These are phyloP conservation scores for Rhizopus arrhizus DNA, from an alignment of 371 early-diverging fungal genomes.

Conservation along the genomic window DNA sequence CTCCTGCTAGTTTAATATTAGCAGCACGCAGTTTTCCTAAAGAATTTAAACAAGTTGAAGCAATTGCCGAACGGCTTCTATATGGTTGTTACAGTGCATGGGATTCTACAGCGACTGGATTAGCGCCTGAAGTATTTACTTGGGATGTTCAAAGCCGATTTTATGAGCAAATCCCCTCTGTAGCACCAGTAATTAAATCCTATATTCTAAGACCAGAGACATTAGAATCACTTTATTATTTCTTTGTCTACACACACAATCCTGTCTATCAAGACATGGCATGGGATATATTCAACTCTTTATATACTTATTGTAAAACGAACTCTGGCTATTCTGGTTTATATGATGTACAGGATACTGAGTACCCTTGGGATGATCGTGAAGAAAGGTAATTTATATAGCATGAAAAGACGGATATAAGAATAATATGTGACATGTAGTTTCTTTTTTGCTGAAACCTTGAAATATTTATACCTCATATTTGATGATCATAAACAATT, in stretches of 20 bases:
- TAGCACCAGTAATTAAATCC: slow-evolving; percentile 27
- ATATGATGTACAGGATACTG: slow-evolving; percentile 30
- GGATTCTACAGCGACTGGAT: slow-evolving; percentile 40
- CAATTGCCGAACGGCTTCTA: slow-evolving; percentile 33
- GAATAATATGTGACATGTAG: slow-evolving; percentile 26
- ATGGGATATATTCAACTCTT: slow-evolving; percentile 66
- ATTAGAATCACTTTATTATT: slow-evolving; percentile 72
- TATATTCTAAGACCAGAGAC: slow-evolving; percentile 67
- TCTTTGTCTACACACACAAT: slow-evolving; percentile 73
- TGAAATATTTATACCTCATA: slow-evolving; percentile 91
- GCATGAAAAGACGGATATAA: not conserved
- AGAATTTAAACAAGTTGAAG: slow-evolving; percentile 29
- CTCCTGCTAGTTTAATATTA: slow-evolving; percentile 41
- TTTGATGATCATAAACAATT: slow-evolving; percentile 66
- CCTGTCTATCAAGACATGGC: slow-evolving; percentile 71
- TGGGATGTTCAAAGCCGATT: slow-evolving; percentile 20
- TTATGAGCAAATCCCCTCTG: slow-evolving; percentile 11
- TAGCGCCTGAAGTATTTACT: slow-evolving; percentile 48
- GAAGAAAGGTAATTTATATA: slow-evolving; percentile 48
- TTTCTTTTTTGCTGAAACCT: slow-evolving; percentile 91
- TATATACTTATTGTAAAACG: slow-evolving; percentile 45
- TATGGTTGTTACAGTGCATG: slow-evolving; percentile 47
- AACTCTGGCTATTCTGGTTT: slow-evolving; percentile 48
- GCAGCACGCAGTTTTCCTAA: slow-evolving; percentile 34
- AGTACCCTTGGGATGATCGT: slow-evolving; percentile 43